Evolutionary conservation across 1,139 yeast genomes (phyloP), one percentile per base, ranked within the genome.

Genomic region (Sugiyamaella grinbergsii): DNA sequence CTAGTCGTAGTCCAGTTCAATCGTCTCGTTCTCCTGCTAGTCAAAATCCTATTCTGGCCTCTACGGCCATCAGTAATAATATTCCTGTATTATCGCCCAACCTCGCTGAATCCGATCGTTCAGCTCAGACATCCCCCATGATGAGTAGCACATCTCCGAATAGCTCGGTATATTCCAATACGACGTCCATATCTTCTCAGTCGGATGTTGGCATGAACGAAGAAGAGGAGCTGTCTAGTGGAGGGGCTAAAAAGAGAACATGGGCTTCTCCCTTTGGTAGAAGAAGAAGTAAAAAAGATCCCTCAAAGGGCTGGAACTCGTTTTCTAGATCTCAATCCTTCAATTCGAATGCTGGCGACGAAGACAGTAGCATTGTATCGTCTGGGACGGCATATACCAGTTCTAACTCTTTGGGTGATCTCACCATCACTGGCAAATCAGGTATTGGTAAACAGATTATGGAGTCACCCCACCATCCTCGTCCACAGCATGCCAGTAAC

Each of bases 201-300:
- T 63, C 62, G 7, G 62, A 57, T 20, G 20, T 45, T n/a, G 62
- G 56, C 15, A 13, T 37, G 11, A 31, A 46, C 31, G 53, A 51
- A 15, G 55, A 54, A 5, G 58, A 52, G 20, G 46, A 40, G 8
- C 38, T 20, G 28, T n/a, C 46, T 44, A 23, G 47, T 44, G 49
- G 37, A 23, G 8, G 26, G 5, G 8, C 26, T 20, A 66, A 65
- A 55, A 57, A 59, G 13, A 56, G 71, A 23, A 67, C 71, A 1
- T 71, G 75, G 75, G 68, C 73, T 1, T 68, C 72, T 48, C 74
- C 75, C 3, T 70, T 71, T 64, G 61, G 68, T 45, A 58, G 67
- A 36, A 50, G 61, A 32, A 45, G 43, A 52, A 58, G 64, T 48
- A 63, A 60, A 57, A 60, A 63, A 54, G 70, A 64, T 22, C 42